Percentiles rank a stretch among this genome's conserved stretches.
These are phyloP conservation scores for Podospora didyma DNA, from an alignment of 495 filamentous ascomycete genomes.

Conservation along the genomic window DNA sequence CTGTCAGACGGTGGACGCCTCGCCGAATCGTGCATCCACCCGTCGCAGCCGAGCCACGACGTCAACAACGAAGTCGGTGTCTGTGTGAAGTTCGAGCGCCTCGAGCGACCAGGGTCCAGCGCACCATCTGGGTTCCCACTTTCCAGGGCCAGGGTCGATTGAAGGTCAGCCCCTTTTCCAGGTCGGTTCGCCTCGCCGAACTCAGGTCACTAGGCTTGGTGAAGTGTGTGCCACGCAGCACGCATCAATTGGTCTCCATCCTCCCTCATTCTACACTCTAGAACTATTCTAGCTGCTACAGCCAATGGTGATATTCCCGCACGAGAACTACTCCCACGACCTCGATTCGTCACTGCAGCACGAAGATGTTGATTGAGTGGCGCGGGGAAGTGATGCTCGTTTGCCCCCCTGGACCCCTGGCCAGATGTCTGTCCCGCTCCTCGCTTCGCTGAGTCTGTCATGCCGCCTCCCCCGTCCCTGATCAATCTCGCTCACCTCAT, in stretches of 20 bases:
- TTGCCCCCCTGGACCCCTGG: neutral
- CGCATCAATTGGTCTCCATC: no score
- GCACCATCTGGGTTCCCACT: neutral
- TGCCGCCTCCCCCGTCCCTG: neutral
- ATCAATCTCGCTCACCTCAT: neutral
- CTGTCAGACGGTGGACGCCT: neutral
- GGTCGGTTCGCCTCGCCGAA: no score
- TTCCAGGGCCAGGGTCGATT: neutral
- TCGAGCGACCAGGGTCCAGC: no score
- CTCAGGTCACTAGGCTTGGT: no score
- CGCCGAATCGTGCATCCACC: conserved; percentile 18
- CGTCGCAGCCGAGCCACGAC: conserved; percentile 5
- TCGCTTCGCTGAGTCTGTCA: neutral
- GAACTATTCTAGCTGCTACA: no score
- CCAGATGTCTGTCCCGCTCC: neutral
- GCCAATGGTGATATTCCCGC: no score
- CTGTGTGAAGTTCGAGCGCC: no score
- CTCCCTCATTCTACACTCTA: no score
- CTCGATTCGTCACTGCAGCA: neutral
- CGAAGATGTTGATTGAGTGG: no score
- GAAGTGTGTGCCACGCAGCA: neutral
- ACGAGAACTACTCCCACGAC: neutral
- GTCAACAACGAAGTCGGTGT: no score
- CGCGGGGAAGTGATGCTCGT: no score
- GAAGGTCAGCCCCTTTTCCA: neutral